phyloP scores from a whole-genome alignment of 805 yeast species.

The Blastobotrys robertii region DNA sequence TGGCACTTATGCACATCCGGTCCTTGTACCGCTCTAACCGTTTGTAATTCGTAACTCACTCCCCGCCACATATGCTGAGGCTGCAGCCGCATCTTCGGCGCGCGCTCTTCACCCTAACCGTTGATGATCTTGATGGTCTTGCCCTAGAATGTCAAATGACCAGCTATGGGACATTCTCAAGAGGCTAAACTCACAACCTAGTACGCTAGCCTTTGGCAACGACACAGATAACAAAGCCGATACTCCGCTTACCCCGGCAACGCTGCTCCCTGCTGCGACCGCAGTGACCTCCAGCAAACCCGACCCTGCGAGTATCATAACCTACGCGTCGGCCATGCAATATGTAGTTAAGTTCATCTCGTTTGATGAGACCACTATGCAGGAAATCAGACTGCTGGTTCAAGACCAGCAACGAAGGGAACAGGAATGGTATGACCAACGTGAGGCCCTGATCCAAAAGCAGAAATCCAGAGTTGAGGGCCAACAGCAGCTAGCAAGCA shows the following conservation, averaged over 20 bases:
- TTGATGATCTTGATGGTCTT: too few relatives aligned
- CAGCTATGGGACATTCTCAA: background rate
- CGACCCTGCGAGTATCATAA: conserved; percentile 12
- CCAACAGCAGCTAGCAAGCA: conserved; percentile 7
- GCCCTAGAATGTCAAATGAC: background rate
- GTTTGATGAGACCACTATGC: conserved; percentile 7
- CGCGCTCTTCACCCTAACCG: too few relatives aligned
- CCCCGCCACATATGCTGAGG: too few relatives aligned
- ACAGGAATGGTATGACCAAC: conserved; percentile 11
- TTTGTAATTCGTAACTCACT: too few relatives aligned
- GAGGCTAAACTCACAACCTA: too few relatives aligned
- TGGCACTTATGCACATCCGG: too few relatives aligned
- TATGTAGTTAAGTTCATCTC: conserved; percentile 13
- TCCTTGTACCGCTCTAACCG: too few relatives aligned
- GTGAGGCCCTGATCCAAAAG: conserved; percentile 6
- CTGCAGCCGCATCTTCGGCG: too few relatives aligned
- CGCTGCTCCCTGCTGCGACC: too few relatives aligned
- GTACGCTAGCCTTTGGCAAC: too few relatives aligned
- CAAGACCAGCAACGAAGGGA: conserved; percentile 13
- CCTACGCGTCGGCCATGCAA: conserved; percentile 13
- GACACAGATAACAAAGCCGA: too few relatives aligned
- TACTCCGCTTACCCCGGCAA: too few relatives aligned
- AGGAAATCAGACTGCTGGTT: conserved; percentile 9
- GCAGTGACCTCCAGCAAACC: background rate
- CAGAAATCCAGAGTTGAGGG: conserved; percentile 5